phyloP scores from a whole-genome alignment of 2,329 filamentous ascomycete species.

The Trichoderma atrobrunneum region DNA sequence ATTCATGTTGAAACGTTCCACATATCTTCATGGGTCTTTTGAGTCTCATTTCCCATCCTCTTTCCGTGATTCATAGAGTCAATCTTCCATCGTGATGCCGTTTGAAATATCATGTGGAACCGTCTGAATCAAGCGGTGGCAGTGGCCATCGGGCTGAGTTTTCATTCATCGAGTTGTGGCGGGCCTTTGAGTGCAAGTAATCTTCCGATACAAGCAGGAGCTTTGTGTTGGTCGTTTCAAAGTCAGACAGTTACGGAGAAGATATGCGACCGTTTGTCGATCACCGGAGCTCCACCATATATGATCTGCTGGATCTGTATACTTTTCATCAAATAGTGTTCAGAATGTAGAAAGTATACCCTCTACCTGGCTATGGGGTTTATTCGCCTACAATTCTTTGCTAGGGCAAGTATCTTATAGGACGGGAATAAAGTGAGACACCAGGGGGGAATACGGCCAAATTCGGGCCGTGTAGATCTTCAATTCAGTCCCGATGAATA shows the following conservation, averaged over 20 bases:
- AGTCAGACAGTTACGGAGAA: not conserved
- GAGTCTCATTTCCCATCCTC: not conserved
- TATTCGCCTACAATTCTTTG: no score
- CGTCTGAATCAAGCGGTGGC: not conserved
- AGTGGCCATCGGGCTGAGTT: not conserved
- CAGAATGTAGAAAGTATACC: not conserved
- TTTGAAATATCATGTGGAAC: not conserved
- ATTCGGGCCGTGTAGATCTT: not conserved
- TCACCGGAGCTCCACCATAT: not conserved
- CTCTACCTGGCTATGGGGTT: not conserved
- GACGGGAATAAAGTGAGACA: not conserved
- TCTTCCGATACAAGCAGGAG: not conserved
- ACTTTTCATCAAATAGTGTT: not conserved
- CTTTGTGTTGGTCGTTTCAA: not conserved
- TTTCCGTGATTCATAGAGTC: not conserved
- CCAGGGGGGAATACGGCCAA: not conserved
- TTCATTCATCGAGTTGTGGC: not conserved
- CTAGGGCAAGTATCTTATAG: not conserved
- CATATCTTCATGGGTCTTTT: not conserved
- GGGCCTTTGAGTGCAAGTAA: not conserved
- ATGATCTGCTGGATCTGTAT: not conserved
- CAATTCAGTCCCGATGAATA: not conserved
- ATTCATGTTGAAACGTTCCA: not conserved
- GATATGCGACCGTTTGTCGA: not conserved
- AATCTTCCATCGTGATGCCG: not conserved